Base-by-base conservation (phyloP, 495 filamentous ascomycete species). In the Penicillium maclennaniae region DNA sequence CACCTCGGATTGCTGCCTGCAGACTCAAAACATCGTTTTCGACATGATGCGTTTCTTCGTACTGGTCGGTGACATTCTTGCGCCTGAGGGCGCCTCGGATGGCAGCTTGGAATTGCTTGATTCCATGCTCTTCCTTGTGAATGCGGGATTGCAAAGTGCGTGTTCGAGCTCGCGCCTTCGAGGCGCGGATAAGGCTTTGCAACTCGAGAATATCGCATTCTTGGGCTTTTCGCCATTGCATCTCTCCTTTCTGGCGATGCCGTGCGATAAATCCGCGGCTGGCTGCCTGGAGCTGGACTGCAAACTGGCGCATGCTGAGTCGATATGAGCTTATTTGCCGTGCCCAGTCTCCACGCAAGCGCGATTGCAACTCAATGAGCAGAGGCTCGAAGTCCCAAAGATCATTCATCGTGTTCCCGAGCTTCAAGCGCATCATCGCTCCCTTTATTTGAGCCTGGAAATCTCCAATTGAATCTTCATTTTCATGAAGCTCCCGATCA, bases 371-470 rank as follows among this genome's bases (percentile, higher is more conserved):
- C 37, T 93, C 84, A 28, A 91, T 67, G 15, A 97, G 71, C 64
- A 79, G 73, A 12, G 84, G 80, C 69, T 99, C 95, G 10, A 80
- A 80, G 59, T 95, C 86, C 93, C 95, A 97, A n/a, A 97, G 75
- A 26, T 81, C 67, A 59, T 93, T 87, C 92, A 97, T 97, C 43
- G 79, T 79, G 9, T 87, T 71, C 15, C 91, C 92, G 12, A 97
- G 82, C 50, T 79, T 79, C 68, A 96, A 72, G 44, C 95, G 81
- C 20, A 89, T 55, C 49, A 92, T 67, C 8, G 91, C 89, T 15
- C 92, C 95, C 53, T 87, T 80, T n/a, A 89, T 82, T 62, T 96
- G 89, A 19, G 87, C 80, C 63, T 99, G 95, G 20, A 99, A 78
- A 49, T 97, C 92, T 9, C 81, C 43, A 37, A 97, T 83, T 1